phyloP scores from a whole-genome alignment of 1,284 basidiomycete species.

The Papiliotrema flavescens region DNA sequence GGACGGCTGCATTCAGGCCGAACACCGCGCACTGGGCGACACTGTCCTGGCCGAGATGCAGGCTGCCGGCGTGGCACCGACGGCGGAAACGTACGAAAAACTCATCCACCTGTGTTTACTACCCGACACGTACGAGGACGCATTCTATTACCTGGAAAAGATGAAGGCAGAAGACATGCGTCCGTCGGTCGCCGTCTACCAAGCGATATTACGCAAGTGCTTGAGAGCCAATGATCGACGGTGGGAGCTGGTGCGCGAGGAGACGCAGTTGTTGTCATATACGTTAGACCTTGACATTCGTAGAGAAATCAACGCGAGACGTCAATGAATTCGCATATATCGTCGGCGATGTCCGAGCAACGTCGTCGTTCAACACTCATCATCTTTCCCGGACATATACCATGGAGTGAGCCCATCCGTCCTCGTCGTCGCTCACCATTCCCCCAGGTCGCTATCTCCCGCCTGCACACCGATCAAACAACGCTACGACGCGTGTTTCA shows the following conservation, averaged over 20 bases:
- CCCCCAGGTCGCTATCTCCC: constrained; percentile 54
- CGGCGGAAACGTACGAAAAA: constrained; percentile 61
- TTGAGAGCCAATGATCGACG: constrained; percentile 59
- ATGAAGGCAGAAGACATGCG: constrained; percentile 65
- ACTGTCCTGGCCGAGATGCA: constrained; percentile 38
- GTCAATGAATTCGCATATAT: background rate
- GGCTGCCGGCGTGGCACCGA: constrained; percentile 51
- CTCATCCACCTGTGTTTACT: constrained; percentile 67
- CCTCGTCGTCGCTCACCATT: background rate
- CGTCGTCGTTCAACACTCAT: background rate
- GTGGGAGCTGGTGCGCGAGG: constrained; percentile 63
- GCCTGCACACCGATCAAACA: constrained; percentile 87
- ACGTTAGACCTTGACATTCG: background rate
- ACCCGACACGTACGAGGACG: constrained; percentile 71
- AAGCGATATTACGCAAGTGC: constrained; percentile 61
- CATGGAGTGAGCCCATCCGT: constrained; percentile 4
- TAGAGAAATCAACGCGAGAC: background rate
- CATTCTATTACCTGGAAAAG: constrained; percentile 81
- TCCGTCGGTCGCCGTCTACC: constrained; percentile 61
- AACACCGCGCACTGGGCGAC: constrained; percentile 37
- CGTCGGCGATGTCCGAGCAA: too few relatives aligned
- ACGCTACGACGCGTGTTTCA: constrained; percentile 89
- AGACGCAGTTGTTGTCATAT: constrained; percentile 55
- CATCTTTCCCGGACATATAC: background rate
- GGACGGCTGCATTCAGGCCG: constrained; percentile 56